A percentile compares a stretch with the other conserved stretches of the same genome.
phyloP scores from a whole-genome alignment of 345 rosid genomes.

The Brassica nigra region DNA sequence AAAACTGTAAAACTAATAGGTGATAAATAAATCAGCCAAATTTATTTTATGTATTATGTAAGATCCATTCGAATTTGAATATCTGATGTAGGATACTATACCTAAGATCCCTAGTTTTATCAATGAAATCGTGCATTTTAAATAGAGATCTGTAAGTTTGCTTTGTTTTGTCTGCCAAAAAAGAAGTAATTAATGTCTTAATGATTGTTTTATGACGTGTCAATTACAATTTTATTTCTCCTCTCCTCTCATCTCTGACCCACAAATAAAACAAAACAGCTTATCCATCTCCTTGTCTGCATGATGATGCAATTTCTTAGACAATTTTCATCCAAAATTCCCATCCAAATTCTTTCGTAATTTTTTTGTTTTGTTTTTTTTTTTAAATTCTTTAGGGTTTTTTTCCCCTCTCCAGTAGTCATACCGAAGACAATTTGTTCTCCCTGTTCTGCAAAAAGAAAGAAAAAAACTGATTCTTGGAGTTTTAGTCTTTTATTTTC shows the following conservation, averaged over 20 bases:
- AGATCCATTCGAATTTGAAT: too few species aligned
- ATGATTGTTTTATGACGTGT: constrained; percentile 35
- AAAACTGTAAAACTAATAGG: too few species aligned
- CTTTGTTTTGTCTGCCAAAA: neutral
- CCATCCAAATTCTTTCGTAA: constrained; percentile 24
- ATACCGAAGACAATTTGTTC: neutral
- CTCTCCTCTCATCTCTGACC: constrained; percentile 26
- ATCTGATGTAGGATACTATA: too few species aligned
- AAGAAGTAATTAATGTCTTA: constrained; percentile 12
- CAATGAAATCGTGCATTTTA: constrained; percentile 8
- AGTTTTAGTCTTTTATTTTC: constrained; percentile 27
- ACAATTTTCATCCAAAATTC: neutral
- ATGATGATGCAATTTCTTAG: constrained; percentile 27
- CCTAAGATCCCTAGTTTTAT: neutral
- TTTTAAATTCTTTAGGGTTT: neutral
- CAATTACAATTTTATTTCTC: constrained; percentile 12
- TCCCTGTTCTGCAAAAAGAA: neutral
- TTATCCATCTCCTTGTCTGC: constrained; percentile 32
- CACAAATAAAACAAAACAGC: constrained; percentile 33
- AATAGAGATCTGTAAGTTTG: constrained; percentile 1
- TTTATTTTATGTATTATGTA: too few species aligned
- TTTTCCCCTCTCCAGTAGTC: neutral
- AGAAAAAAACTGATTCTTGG: neutral
- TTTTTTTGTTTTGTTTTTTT: neutral
- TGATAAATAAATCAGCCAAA: too few species aligned